Base-by-base conservation (phyloP, 1,284 basidiomycete genomes). In the Albatrellus sp. region DNA sequence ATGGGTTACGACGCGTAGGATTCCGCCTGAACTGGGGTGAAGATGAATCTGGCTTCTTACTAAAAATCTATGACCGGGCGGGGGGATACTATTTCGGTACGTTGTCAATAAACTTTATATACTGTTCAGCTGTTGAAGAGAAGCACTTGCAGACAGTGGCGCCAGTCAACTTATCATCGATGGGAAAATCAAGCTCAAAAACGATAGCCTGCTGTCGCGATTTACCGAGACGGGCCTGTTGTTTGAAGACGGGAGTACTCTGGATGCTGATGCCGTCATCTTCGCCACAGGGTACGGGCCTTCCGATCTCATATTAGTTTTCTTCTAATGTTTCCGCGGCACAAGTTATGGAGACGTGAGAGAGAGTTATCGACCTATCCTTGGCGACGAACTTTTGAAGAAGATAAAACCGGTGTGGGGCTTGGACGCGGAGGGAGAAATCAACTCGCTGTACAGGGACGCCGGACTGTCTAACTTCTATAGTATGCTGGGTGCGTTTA, bases 131-230 rank as follows among this genome's bases (percentile, higher is more conserved):
- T n/a, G 10, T 46, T 36, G 10, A 12, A 30, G 32, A 34, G 7
- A 34, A 9, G 30, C 49, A n/a, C n/a, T n/a, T n/a, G n/a, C n/a
- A 63, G 80, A 84, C 48, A 72, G 73, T 32, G 85, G 82, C 45
- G 76, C 71, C 16, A 76, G 74, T 46, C 70, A 79, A 55, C 59
- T 75, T 46, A 74, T 88, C 52, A 68, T 75, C 24, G 77, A 84
- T 46, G 75, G 77, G 24, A 77, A 80, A 54, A 85, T 89, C 61
- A 84, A 84, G 57, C 61, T 88, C 40, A 83, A 86, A 60, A 77
- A 70, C 52, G 78, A 78, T 43, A 69, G 66, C 37, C 62, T 68
- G 44, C 71, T 81, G 48, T 64, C 70, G 44, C 55, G 59, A 35
- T 79, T 76, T 54, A 79, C 72, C 0, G 66, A 72, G 50, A 69